A percentile compares a stretch with the other conserved stretches of the same genome.
Evolutionary conservation across 208 protist species (phyloP).

Genomic region (Leishmania gerbilli): DNA sequence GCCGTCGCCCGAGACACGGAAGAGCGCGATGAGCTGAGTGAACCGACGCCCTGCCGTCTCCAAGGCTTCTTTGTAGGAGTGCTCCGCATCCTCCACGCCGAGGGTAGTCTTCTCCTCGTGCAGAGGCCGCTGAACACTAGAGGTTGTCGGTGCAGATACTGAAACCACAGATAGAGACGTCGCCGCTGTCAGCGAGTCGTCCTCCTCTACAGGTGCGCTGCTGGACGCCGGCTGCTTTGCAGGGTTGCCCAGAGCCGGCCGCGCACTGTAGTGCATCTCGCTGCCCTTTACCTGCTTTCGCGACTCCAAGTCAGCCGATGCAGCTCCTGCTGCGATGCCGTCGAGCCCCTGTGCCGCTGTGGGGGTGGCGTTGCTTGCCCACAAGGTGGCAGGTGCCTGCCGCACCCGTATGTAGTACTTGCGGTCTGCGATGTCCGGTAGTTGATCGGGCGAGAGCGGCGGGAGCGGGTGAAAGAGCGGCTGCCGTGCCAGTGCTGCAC

Average conservation of each 20-base stretch:
- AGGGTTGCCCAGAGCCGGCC: neutral
- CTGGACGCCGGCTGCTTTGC: neutral
- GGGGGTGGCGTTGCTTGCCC: neutral
- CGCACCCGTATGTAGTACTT: conserved; percentile 34
- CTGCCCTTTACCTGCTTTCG: neutral
- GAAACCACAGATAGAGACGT: neutral
- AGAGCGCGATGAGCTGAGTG: conserved; percentile 23
- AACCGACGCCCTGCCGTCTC: conserved; percentile 25
- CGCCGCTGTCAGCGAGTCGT: neutral
- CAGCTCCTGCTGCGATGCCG: neutral
- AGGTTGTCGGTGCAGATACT: neutral
- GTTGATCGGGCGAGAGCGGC: conserved; percentile 23
- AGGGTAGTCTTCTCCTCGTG: neutral
- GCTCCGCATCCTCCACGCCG: neutral
- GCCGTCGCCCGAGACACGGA: conserved; percentile 5
- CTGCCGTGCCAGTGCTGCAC: neutral
- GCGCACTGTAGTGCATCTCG: conserved; percentile 1
- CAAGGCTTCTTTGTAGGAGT: conserved; percentile 12
- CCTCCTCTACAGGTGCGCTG: neutral
- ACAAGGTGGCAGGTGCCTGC: neutral
- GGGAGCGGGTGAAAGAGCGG: conserved; percentile 25
- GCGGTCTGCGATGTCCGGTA: conserved; percentile 21
- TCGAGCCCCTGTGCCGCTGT: neutral
- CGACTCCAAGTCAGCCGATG: neutral
- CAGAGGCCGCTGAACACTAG: neutral